These are phyloP conservation scores for Dipodascus geniculatus DNA, from an alignment of 805 yeast genomes.

Conservation along the genomic window DNA sequence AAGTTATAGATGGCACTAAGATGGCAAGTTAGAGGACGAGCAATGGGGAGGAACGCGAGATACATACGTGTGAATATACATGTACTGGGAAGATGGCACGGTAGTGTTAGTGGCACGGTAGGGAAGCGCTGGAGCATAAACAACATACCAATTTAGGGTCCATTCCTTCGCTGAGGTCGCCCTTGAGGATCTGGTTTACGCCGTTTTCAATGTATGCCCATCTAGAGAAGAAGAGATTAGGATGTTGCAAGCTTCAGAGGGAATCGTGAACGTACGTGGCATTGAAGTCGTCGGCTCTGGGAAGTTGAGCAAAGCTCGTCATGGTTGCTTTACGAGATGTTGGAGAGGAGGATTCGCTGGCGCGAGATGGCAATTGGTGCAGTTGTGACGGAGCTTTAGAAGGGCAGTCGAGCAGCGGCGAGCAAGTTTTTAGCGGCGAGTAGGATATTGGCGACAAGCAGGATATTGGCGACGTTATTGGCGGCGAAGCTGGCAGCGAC, in stretches of 20 bases:
- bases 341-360: not conserved
- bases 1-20: constrained; percentile 79
- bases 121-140: not conserved
- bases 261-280: constrained; percentile 18
- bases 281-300: constrained; percentile 21
- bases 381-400: too few species aligned
- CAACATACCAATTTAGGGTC: constrained; percentile 23
- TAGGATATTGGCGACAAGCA: too few species aligned
- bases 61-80: constrained; percentile 31
- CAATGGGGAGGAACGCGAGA: constrained; percentile 64
- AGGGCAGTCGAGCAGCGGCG: too few species aligned
- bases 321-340: not conserved
- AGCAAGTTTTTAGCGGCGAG: too few species aligned
- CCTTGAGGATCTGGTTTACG: constrained; percentile 27
- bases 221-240: constrained; percentile 10
- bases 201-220: constrained; percentile 32
- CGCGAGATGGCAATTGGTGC: not conserved
- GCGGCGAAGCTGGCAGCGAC: too few species aligned
- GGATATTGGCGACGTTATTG: too few species aligned
- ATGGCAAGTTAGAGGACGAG: not conserved
- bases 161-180: constrained; percentile 26
- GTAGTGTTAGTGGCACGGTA: not conserved
- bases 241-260: not conserved
- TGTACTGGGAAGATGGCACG: constrained; percentile 12
- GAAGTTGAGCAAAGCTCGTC: constrained; percentile 12